These are phyloP conservation scores for Blastosporella zonata DNA, from an alignment of 1,284 basidiomycete genomes.

Conservation along the genomic window DNA sequence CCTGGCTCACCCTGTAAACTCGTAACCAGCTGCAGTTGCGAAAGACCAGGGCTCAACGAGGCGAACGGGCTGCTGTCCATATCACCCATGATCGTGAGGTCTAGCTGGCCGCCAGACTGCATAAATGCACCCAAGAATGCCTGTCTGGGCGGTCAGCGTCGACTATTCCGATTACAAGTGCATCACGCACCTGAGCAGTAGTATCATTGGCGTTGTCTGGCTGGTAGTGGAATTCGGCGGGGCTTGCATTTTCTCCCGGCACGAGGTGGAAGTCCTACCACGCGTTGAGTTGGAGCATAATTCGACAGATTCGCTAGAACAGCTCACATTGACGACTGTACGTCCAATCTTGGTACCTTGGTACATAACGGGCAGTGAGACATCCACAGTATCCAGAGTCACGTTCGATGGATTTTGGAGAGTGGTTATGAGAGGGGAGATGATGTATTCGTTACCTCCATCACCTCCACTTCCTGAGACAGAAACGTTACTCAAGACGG, in stretches of 20 bases:
- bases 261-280: constrained; percentile 52
- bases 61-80: constrained; percentile 58
- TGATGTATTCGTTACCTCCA: constrained; percentile 53
- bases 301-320: neutral
- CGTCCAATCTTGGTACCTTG: constrained; percentile 53
- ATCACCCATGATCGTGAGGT: constrained; percentile 61
- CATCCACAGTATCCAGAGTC: constrained; percentile 57
- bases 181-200: constrained; percentile 45
- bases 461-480: constrained; percentile 61
- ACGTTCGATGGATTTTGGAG: constrained; percentile 70
- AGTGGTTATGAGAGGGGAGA: constrained; percentile 49
- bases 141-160: constrained; percentile 23
- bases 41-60: constrained; percentile 57
- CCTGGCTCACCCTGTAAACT: constrained; percentile 40
- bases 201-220: constrained; percentile 67
- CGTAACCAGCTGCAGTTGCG: constrained; percentile 51
- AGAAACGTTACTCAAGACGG: constrained; percentile 49
- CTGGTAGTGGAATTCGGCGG: constrained; percentile 66
- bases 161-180: neutral
- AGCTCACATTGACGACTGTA: constrained; percentile 55
- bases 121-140: constrained; percentile 55
- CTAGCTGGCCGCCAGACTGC: constrained; percentile 43
- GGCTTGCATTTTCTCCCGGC: constrained; percentile 54
- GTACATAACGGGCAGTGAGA: constrained; percentile 60
- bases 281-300: constrained; percentile 1